Base-by-base conservation (phyloP, 2,329 filamentous ascomycete species). In the Aspergillus sp. region DNA sequence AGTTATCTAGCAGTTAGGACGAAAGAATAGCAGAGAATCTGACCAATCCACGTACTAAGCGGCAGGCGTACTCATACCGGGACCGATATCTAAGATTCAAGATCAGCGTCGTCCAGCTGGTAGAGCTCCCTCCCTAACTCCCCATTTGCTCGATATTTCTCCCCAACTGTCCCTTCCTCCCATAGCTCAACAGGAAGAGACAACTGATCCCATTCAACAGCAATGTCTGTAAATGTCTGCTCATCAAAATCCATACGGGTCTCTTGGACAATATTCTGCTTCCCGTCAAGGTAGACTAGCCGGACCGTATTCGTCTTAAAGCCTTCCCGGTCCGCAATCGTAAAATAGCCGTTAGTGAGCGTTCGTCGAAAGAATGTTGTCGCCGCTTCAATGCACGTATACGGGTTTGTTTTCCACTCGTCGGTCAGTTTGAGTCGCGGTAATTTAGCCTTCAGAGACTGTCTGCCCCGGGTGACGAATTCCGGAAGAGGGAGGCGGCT, bases 121-220 rank as follows among this genome's bases (percentile, higher is more conserved):
- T 37, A 37, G 16, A 37, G 24, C 14, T 30, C 27, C 24, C 28
- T 31, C 14, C 31, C 27, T 24, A 37, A 30, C 26, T 37, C 35
- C 27, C 35, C 35, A 22, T 24, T 25, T 26, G 31, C 27, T n/a
- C 35, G 31, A 32, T 61, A 43, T 22, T 30, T 32, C 17, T 38
- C 33, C 16, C 32, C 32, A 25, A 22, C 10, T 22, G 10, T 22
- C 19, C 19, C 19, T 6, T 22, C 10, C 10, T 22, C 19, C 19
- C 19, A 22, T 22, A 22, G 10, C 10, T 22, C 10, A 22, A 22
- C 6, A 22, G 19, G 19, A 6, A 22, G 19, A 22, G 19, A 5
- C 10, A 22, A 22, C 19, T 22, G 6, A 6, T 22, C 19, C 19
- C 19, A 22, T 22, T 22, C 19, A 22, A 22, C 19, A 22, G 19